Evolutionary conservation across 352 stramenopile genomes (phyloP).

Genomic region (Blastocystis sp.): DNA sequence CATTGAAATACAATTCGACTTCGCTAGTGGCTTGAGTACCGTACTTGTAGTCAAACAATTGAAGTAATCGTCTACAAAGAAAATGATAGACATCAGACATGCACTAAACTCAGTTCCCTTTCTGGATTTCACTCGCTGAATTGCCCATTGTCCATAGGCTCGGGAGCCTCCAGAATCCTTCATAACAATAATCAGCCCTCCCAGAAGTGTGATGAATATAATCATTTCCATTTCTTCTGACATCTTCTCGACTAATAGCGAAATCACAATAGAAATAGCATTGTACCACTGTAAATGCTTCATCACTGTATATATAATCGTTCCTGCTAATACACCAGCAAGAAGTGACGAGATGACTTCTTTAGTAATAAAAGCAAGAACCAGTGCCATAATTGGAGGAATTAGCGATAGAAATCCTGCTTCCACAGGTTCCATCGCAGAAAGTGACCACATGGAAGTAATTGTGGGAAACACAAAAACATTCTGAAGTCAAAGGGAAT

Average conservation of each 20-base stretch:
- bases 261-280: constrained; percentile 41
- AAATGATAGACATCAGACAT: constrained; percentile 32
- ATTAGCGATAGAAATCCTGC: constrained; percentile 43
- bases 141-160: constrained; percentile 58
- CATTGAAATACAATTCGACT: constrained; percentile 35
- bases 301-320: constrained; percentile 59
- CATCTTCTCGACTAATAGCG: constrained; percentile 50
- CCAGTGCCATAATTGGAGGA: constrained; percentile 39
- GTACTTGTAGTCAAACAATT: constrained; percentile 65
- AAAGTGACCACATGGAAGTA: neutral
- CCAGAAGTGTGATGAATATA: constrained; percentile 60
- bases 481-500: neutral
- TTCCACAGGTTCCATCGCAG: constrained; percentile 41
- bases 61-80: constrained; percentile 68
- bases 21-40: constrained; percentile 42
- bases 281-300: constrained; percentile 1
- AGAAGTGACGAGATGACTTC: constrained; percentile 62
- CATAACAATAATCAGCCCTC: constrained; percentile 61
- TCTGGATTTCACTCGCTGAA: constrained; percentile 33
- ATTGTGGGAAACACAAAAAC: neutral
- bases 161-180: constrained; percentile 56
- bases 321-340: constrained; percentile 38
- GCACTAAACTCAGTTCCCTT: constrained; percentile 55
- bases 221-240: constrained; percentile 66
- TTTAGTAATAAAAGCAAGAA: constrained; percentile 67